Evolutionary conservation across 371 early-diverging fungal species (phyloP).

Genomic region (Haplosporangium sp.): DNA sequence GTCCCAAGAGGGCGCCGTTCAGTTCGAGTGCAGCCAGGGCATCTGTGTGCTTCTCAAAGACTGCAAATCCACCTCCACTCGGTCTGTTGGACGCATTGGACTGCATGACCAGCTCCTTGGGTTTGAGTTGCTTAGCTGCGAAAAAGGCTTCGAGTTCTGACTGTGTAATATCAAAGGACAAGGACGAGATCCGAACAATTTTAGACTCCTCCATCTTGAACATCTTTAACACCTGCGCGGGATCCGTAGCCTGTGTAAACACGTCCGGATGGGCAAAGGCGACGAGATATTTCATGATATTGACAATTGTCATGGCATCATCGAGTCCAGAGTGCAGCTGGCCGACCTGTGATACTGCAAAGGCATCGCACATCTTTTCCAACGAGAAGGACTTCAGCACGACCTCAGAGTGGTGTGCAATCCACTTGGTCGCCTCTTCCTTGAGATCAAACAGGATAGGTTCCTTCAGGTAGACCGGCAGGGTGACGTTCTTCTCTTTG

Average conservation of each 20-base stretch:
- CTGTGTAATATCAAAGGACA: conserved; percentile 73
- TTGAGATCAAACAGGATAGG: conserved; percentile 80
- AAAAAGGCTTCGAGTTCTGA: conserved; percentile 77
- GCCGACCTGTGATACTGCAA: conserved; percentile 63
- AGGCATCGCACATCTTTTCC: conserved; percentile 70
- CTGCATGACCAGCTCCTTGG: conserved; percentile 58
- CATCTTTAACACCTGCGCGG: conserved; percentile 69
- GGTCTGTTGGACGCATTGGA: conserved; percentile 46
- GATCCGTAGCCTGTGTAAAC: conserved; percentile 76
- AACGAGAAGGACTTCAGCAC: conserved; percentile 67
- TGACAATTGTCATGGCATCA: conserved; percentile 70
- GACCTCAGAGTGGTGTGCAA: conserved; percentile 72
- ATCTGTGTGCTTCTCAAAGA: conserved; percentile 68
- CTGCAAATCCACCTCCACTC: conserved; percentile 69
- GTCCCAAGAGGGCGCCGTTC: conserved; percentile 76
- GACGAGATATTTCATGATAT: conserved; percentile 65
- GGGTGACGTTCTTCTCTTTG: conserved; percentile 71
- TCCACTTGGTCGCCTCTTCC: conserved; percentile 76
- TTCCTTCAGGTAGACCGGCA: conserved; percentile 69
- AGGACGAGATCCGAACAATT: conserved; percentile 71
- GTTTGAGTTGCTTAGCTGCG: conserved; percentile 65
- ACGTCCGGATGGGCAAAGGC: conserved; percentile 68
- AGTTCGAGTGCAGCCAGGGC: conserved; percentile 71
- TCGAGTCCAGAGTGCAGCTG: conserved; percentile 69
- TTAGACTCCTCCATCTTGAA: conserved; percentile 76